Base-by-base conservation (phyloP, 1,139 yeast species). In the Lodderomyces margitis region DNA sequence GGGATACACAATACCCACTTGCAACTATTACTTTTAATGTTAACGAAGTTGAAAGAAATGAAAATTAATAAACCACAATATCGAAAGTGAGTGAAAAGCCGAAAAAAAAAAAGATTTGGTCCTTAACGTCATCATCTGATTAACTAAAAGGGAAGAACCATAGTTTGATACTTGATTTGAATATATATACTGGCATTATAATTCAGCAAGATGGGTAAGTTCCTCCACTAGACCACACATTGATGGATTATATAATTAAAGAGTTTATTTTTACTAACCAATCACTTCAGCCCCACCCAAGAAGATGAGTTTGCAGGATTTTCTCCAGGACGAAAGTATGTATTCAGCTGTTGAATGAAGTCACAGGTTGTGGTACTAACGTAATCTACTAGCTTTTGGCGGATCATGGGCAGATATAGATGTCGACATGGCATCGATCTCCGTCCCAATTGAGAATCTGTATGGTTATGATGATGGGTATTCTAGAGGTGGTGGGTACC, bases 371-470 rank as follows among this genome's bases (percentile, higher is more conserved):
- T 27, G 12, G 9, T 35, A 37, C 41, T 36, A 39, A 35, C 38
- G n/a, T 19, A 3, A 15, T 5, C 20, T 36, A 57, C 42, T 43
- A 68, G 74, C 70, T 19, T 64, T 62, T 50, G 81, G 80, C 43
- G 83, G 84, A 43, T 78, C 85, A 34, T 84, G 92, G 88, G 91
- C 88, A 36, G 91, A 83, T 54, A 83, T 80, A 46, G 89, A 83
- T 49, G 75, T 84, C 43, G 89, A 83, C 62, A 70, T 82, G 64
- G 74, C 81, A 44, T 79, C 84, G 34, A 79, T 81, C 44, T 74
- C 79, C 27, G 82, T 80, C 28, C 83, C 83, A n/a, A 68, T 71
- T 32, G 68, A 64, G 41, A 59, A 56, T 42, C 48, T 59, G 36
- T 53, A 55, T 34, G 51, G 50, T 12, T 38, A 46, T 24, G 45